Conservation (phyloP, 2,329 filamentous ascomycete genomes). For the Thielaviopsis euricoi region DNA sequence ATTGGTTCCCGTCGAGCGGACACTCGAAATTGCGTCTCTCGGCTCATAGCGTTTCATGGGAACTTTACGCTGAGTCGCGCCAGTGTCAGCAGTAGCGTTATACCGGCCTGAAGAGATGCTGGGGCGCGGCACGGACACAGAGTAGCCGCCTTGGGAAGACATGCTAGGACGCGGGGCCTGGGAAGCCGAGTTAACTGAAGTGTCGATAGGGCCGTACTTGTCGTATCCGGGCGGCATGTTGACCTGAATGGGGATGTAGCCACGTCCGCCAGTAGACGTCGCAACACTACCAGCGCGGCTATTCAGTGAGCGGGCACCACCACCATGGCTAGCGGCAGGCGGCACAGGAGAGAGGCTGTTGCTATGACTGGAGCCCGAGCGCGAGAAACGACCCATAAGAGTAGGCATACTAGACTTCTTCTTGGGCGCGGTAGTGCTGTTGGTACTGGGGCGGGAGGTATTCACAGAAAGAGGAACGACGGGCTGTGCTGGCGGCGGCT, state of each 20-base stretch:
- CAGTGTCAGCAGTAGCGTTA: constrained; percentile 16
- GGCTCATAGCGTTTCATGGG: constrained; percentile 43
- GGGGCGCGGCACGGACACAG: not conserved
- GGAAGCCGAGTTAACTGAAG: constrained; percentile 13
- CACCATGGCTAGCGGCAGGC: constrained; percentile 14
- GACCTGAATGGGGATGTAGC: constrained; percentile 37
- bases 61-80: constrained; percentile 20
- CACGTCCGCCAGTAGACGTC: constrained; percentile 21
- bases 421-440: constrained; percentile 27
- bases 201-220: constrained; percentile 22
- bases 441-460: constrained; percentile 19
- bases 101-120: constrained; percentile 1
- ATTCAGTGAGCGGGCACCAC: constrained; percentile 21
- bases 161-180: constrained; percentile 12
- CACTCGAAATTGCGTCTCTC: constrained; percentile 30
- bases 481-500: constrained; percentile 38
- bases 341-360: constrained; percentile 15
- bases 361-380: constrained; percentile 21
- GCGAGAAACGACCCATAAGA: constrained; percentile 41
- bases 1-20: constrained; percentile 37
- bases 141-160: not conserved
- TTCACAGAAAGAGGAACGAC: constrained; percentile 20
- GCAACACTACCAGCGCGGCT: constrained; percentile 16
- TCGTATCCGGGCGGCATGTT: constrained; percentile 30
- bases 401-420: constrained; percentile 49